Evolutionary conservation across 2,329 filamentous ascomycete genomes (phyloP).

Genomic region (Esteya vermicola): DNA sequence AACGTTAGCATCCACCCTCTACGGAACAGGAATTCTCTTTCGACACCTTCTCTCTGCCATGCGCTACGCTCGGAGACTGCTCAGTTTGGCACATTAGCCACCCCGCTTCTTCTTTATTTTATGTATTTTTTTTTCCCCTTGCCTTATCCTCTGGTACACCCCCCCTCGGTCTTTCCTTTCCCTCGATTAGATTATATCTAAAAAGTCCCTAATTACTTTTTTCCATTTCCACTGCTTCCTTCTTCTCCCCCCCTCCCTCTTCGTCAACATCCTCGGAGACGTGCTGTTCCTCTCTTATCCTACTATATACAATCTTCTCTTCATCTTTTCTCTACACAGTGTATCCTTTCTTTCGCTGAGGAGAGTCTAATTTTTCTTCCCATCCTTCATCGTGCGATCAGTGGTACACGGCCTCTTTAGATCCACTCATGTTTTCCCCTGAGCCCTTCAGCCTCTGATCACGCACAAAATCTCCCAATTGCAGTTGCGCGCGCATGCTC

Average conservation of each 20-base stretch:
- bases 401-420: no score
- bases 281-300: neutral
- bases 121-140: neutral
- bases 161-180: neutral
- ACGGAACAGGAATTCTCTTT: constrained; percentile 1
- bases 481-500: no score
- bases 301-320: neutral
- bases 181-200: neutral
- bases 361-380: neutral
- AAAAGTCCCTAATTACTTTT: neutral
- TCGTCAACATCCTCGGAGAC: neutral
- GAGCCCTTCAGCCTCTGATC: no score
- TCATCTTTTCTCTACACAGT: neutral
- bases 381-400: neutral
- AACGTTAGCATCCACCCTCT: neutral
- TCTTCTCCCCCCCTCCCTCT: neutral
- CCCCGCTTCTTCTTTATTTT: neutral
- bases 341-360: no score
- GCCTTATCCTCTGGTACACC: neutral
- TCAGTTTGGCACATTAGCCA: constrained; percentile 5
- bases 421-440: no score
- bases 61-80: constrained; percentile 7
- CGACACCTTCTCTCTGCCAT: constrained; percentile 7
- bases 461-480: no score
- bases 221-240: constrained; percentile 1